These are phyloP conservation scores for Mentha longifolia DNA, from an alignment of 257 asterid genomes.

Conservation along the genomic window DNA sequence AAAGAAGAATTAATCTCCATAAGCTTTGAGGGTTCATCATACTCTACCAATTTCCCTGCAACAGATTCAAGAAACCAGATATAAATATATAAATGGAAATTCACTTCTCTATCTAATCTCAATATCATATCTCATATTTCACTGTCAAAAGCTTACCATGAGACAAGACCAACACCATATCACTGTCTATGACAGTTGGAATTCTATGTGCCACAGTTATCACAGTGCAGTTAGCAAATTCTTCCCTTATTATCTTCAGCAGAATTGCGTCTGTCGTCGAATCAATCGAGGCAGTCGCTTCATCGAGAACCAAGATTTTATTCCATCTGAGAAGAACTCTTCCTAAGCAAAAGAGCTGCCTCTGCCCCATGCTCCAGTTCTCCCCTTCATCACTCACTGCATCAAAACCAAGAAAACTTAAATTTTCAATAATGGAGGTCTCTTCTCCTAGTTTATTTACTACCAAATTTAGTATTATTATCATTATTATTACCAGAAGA, in stretches of 20 bases:
- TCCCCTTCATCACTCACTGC: constrained; percentile 90
- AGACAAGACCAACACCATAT: constrained; percentile 78
- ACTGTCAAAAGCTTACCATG: constrained; percentile 47
- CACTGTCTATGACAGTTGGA: constrained; percentile 85
- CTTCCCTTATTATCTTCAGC: constrained; percentile 73
- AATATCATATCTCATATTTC: too few relatives aligned
- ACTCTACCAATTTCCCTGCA: constrained; percentile 60
- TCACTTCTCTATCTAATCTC: not conserved
- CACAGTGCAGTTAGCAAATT: constrained; percentile 69
- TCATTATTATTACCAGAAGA: constrained; percentile 57
- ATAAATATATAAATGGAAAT: not conserved
- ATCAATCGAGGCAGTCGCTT: constrained; percentile 93
- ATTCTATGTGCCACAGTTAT: constrained; percentile 84
- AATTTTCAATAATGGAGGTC: not conserved
- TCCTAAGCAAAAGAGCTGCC: constrained; percentile 88
- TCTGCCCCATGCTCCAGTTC: constrained; percentile 94
- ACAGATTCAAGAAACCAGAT: constrained; percentile 7
- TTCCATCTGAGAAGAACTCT: constrained; percentile 68
- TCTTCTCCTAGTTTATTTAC: not conserved
- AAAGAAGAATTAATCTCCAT: constrained; percentile 62
- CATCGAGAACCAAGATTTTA: constrained; percentile 74
- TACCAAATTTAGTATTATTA: not conserved
- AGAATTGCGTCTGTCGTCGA: constrained; percentile 72
- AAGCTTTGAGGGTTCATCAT: constrained; percentile 72
- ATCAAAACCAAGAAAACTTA: not conserved